Base-by-base conservation (phyloP, 352 stramenopile species). In the Phytophthora sp. region DNA sequence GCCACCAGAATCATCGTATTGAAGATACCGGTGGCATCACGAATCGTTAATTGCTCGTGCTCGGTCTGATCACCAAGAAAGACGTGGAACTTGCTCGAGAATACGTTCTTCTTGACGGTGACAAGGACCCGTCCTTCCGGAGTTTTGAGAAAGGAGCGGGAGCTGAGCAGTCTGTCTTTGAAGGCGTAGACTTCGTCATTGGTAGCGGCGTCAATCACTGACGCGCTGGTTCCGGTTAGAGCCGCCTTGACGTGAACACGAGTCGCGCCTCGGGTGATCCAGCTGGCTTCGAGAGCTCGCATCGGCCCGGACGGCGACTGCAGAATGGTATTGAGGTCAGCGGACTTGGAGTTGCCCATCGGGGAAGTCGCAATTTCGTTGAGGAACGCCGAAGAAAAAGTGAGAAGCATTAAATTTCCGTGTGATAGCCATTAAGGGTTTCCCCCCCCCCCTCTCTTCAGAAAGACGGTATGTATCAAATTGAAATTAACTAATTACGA, bases 51-150 rank as follows among this genome's bases (percentile, higher is more conserved):
- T 9, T 49, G 41, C 41, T 49, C 11, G 20, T 30, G 41, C 24
- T 49, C 41, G 21, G 41, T 49, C 20, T 49, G 41, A 15, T 49
- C 41, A 8, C 41, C 41, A 18, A 4, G 15, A n/a, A 49, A 49
- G 20, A 49, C 24, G 41, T 49, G 41, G 41, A 49, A 49, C 21
- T 49, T 27, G 41, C 20, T 49, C 20, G 41, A 49, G 20, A 49
- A 49, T 3, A 7, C 20, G 21, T 15, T 30, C 12, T 24, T 27
- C 21, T 49, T 49, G 5, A 49, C 21, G 11, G 41, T 49, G 11
- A 30, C 41, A 12, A 49, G 41, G 20, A 27, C n/a, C 21, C 29
- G 41, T 4, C 23, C 39, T 18, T 12, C 18, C 20, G 18, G 39
- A 16, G 18, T 20, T 21, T 49, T 49, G 3, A 49, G 41, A 49